Evolutionary conservation across 2,329 filamentous ascomycete genomes (phyloP).

Genomic region (Cladophialophora carrionii): DNA sequence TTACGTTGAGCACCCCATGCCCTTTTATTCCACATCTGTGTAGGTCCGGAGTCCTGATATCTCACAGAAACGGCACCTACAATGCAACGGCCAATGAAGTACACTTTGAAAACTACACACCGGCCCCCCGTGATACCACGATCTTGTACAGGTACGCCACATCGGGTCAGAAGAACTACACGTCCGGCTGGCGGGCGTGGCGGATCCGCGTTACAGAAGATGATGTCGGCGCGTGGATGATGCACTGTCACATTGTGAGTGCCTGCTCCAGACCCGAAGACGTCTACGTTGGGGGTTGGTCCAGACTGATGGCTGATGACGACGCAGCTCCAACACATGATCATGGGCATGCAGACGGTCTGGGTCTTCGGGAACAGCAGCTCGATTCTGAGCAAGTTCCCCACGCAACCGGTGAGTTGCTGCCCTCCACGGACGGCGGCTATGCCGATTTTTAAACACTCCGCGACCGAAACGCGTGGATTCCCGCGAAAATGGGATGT

Average conservation of each 20-base stretch:
- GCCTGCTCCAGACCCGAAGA: too few species aligned
- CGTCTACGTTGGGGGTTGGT: too few species aligned
- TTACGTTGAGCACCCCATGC: background rate
- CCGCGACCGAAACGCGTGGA: too few species aligned
- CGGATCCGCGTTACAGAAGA: conserved; percentile 55
- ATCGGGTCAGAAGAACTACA: conserved; percentile 47
- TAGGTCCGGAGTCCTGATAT: background rate
- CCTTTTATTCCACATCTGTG: background rate
- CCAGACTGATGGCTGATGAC: background rate
- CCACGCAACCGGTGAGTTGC: conserved; percentile 30
- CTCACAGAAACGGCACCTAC: conserved; percentile 47
- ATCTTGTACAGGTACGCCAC: conserved; percentile 60
- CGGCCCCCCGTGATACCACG: conserved; percentile 54
- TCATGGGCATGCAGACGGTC: conserved; percentile 40
- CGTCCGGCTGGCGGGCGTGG: conserved; percentile 65
- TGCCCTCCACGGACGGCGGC: background rate
- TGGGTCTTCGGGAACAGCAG: conserved; percentile 52
- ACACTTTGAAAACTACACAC: conserved; percentile 44
- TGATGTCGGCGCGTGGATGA: conserved; percentile 55
- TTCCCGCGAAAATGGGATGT: background rate
- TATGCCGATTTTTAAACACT: background rate
- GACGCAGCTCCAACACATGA: conserved; percentile 42
- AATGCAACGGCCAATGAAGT: conserved; percentile 49
- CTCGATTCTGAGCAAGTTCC: conserved; percentile 45
- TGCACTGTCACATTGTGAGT: conserved; percentile 52